phyloP scores from a whole-genome alignment of 495 filamentous ascomycete genomes.

The Pseudoneurospora amorphoporcata region DNA sequence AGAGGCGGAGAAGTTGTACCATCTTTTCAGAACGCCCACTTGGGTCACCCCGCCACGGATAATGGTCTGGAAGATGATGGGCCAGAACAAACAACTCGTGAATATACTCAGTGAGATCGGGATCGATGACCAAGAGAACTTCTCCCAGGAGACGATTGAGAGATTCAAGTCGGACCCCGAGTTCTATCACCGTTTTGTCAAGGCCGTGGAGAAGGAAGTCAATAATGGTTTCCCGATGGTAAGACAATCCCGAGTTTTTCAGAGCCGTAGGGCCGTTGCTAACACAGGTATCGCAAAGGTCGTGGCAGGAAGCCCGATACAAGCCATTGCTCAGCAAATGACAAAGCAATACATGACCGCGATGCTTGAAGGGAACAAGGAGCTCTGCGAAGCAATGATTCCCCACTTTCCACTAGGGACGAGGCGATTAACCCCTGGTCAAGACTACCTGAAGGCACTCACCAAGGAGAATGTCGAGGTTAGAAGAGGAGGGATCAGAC shows the following conservation, averaged over 20 bases:
- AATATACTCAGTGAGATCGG: slow-evolving; percentile 15
- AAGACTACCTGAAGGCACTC: slow-evolving; percentile 56
- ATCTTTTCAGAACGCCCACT: slow-evolving; percentile 49
- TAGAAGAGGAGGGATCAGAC: slow-evolving; percentile 44
- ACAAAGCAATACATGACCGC: slow-evolving; percentile 34
- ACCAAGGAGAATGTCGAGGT: slow-evolving; percentile 50
- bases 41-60: slow-evolving; percentile 53
- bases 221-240: slow-evolving; percentile 40
- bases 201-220: slow-evolving; percentile 30
- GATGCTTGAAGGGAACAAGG: slow-evolving; percentile 31
- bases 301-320: slow-evolving; percentile 26
- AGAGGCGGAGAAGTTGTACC: slow-evolving; percentile 36
- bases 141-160: slow-evolving; percentile 33
- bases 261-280: background rate
- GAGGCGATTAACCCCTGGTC: slow-evolving; percentile 57
- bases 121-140: slow-evolving; percentile 29
- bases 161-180: slow-evolving; percentile 33
- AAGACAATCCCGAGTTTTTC: background rate
- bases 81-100: slow-evolving; percentile 19
- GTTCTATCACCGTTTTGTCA: slow-evolving; percentile 26
- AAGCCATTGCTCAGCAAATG: slow-evolving; percentile 23
- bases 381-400: slow-evolving; percentile 43
- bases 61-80: slow-evolving; percentile 33
- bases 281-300: slow-evolving; percentile 6
- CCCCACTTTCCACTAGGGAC: slow-evolving; percentile 57